Percentiles rank a stretch among this genome's conserved stretches.
Conservation (phyloP, 345 rosid genomes). For the Schrenkiella parvula region DNA sequence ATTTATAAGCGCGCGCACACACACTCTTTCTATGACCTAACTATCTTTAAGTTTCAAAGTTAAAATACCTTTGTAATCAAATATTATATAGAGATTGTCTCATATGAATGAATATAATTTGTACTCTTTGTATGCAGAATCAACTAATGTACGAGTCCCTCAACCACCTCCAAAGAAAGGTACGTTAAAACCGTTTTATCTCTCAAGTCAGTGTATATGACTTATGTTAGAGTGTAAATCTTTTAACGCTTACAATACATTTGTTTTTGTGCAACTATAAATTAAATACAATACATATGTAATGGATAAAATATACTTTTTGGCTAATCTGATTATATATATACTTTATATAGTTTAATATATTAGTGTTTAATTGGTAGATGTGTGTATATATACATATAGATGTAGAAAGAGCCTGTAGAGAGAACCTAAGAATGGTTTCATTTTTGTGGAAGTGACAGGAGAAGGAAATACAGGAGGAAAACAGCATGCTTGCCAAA, state of each 20-base stretch:
- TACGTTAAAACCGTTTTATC: conserved; percentile 4
- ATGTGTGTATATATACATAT: background rate
- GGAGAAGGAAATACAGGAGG: conserved; percentile 66
- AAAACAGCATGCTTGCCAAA: conserved; percentile 60
- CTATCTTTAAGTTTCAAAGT: background rate
- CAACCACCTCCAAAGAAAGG: conserved; percentile 76
- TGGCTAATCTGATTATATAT: background rate
- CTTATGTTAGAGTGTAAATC: background rate
- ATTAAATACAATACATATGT: background rate
- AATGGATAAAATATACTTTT: background rate
- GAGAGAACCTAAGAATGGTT: background rate
- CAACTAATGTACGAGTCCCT: conserved; percentile 82
- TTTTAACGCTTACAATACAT: background rate
- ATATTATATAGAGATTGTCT: background rate
- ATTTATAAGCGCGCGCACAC: background rate
- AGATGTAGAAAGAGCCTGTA: background rate
- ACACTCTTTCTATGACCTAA: background rate
- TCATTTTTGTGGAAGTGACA: conserved; percentile 32
- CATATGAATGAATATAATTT: background rate
- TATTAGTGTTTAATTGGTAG: background rate
- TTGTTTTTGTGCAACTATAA: too few relatives aligned
- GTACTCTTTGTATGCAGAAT: conserved; percentile 47
- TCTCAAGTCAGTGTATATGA: background rate
- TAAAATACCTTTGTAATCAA: too few relatives aligned
- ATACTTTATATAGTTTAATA: background rate